phyloP scores from a whole-genome alignment of 148 eudicot genomes.

The Polygonum aviculare region DNA sequence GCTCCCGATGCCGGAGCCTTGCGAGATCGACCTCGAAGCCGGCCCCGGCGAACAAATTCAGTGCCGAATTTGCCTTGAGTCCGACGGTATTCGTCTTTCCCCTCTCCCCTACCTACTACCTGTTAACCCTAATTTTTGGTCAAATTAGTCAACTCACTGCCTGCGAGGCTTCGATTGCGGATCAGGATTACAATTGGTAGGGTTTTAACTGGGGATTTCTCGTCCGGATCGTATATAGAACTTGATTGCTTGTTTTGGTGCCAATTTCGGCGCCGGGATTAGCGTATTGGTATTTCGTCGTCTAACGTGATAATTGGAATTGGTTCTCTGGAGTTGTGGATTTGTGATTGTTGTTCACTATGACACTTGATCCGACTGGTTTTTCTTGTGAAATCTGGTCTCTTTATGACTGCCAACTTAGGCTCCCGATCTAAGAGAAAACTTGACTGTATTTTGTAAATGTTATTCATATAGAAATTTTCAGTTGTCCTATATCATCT shows the following conservation, averaged over 20 bases:
- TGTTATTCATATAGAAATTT: not conserved
- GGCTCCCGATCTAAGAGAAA: not conserved
- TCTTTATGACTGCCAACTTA: not conserved
- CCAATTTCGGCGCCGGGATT: not conserved
- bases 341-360: not conserved
- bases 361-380: not conserved
- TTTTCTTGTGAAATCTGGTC: not conserved
- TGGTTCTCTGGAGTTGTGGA: not conserved
- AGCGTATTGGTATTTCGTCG: not conserved
- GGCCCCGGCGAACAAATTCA: constrained; percentile 89
- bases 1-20: constrained; percentile 33
- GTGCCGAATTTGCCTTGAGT: constrained; percentile 94
- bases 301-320: not conserved
- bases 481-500: not conserved
- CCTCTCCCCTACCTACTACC: not conserved
- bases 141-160: constrained; percentile 2
- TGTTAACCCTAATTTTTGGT: constrained; percentile 6
- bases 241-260: not conserved
- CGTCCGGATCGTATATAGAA: not conserved
- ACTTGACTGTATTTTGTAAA: not conserved
- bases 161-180: not conserved
- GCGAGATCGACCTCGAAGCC: constrained; percentile 74
- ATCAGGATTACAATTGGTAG: not conserved
- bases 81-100: constrained; percentile 44
- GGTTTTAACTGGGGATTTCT: not conserved